Base-by-base conservation (phyloP, 768 basidiomycete species). In the Naganishia onofrii region DNA sequence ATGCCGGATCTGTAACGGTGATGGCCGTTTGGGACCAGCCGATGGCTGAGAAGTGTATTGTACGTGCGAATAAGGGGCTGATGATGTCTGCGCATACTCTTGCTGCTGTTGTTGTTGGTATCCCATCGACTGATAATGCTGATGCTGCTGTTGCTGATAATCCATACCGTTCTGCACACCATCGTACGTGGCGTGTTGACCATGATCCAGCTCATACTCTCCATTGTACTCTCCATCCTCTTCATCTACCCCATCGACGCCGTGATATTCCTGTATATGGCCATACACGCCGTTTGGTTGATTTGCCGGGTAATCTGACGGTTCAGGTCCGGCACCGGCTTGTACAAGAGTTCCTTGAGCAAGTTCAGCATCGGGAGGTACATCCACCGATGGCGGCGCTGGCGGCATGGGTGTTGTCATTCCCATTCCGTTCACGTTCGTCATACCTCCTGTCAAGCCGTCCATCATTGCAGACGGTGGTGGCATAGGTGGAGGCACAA, bases 1-100 rank as follows among this genome's bases (percentile, higher is more conserved):
- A 74, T 79, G 80, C 12, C 76, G 72, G 60, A 81, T 79, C 38
- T 79, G 72, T 8, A 72, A 70, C 15, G 72, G 71, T 21, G 71
- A 60, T 66, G 71, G 70, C 28, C 71, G 68, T 44, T 67, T 51
- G 1, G 56, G 56, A 8, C 42, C 42, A 23, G 44, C 52, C 36
- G 31, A 32, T 21, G 69, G 69, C 7, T 67, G 51, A n/a, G 54
- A 67, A n/a, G 66, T 67, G 23, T 55, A 54, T 32, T 32, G 66
- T 31, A 32, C 57, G 26, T 55, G 46, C 13, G 69, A 26, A 26
- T 54, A 44, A 15, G 60, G 36, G 10, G 52, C 17, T 36, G 58
- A 63, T 38, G 60, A 44, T 38, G 69, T 26, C 15, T 44, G 48
- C 26, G 60, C 19, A 55, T 63, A 60, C 7, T 70, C 60, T 23